Conservation (phyloP, 2,329 filamentous ascomycete species). For the Madurella mycetomatis region DNA sequence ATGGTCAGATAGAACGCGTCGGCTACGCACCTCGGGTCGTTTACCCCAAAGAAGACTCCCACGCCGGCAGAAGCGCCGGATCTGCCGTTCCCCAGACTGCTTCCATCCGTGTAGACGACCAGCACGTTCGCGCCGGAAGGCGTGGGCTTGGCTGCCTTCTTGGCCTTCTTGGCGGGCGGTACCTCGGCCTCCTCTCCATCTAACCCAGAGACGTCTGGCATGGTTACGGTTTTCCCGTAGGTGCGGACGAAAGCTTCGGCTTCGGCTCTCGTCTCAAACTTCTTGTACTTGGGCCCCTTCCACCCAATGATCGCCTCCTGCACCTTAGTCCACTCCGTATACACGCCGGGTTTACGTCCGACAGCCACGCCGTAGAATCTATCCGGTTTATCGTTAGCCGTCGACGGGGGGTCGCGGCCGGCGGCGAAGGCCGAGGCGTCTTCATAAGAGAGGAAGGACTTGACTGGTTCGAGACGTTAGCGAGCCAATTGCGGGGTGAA, state of each 20-base stretch:
- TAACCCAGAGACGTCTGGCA: constrained; percentile 34
- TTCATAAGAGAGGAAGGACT: constrained; percentile 67
- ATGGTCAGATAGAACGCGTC: constrained; percentile 3
- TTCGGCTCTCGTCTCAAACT: constrained; percentile 63
- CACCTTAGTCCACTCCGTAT: constrained; percentile 63
- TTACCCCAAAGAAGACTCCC: constrained; percentile 58
- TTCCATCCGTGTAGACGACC: constrained; percentile 61
- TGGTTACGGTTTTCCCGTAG: constrained; percentile 39
- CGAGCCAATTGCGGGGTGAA: too few relatives aligned
- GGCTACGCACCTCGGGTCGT: constrained; percentile 47
- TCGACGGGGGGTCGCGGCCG: constrained; percentile 48
- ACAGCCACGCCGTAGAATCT: constrained; percentile 59
- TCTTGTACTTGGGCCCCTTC: constrained; percentile 66
- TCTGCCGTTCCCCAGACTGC: constrained; percentile 55
- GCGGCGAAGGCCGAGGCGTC: constrained; percentile 77
- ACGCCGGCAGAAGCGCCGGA: constrained; percentile 53
- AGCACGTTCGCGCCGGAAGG: constrained; percentile 25
- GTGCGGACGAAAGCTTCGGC: constrained; percentile 70
- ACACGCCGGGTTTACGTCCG: constrained; percentile 56
- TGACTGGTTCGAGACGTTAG: constrained; percentile 52
- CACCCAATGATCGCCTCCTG: constrained; percentile 69
- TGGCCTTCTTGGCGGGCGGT: constrained; percentile 34
- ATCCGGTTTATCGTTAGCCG: constrained; percentile 37
- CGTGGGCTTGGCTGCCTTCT: constrained; percentile 14
- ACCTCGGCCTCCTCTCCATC: constrained; percentile 34